Evolutionary conservation across 495 filamentous ascomycete species (phyloP).

Genomic region (Chaetomium tenue): DNA sequence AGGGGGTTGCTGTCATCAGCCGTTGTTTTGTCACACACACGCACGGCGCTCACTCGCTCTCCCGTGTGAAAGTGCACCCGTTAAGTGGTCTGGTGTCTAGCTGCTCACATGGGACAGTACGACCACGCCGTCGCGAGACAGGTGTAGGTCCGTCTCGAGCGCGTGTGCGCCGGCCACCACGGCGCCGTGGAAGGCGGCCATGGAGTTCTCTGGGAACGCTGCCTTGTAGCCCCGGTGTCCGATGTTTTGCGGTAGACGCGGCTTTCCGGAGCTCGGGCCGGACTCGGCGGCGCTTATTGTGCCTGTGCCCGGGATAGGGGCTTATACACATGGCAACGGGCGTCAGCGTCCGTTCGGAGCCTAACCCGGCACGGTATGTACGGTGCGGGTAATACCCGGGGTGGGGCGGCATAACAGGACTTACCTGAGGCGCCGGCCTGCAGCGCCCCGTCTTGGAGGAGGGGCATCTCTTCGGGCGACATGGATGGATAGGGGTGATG

Average conservation of each 20-base stretch:
- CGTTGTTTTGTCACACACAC: not conserved
- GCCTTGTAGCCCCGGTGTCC: constrained; percentile 84
- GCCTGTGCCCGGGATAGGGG: not conserved
- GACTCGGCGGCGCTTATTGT: not conserved
- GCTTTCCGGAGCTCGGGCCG: not conserved
- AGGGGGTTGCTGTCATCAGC: not conserved
- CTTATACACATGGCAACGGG: not conserved
- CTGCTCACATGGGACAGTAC: constrained; percentile 81
- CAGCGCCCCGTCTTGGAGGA: not conserved
- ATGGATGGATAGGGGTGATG: constrained; percentile 2
- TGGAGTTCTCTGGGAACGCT: constrained; percentile 79
- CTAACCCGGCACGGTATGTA: not conserved
- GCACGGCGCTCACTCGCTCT: too few species aligned
- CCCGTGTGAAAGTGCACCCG: too few species aligned
- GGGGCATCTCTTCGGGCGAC: constrained; percentile 8
- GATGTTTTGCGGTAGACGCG: constrained; percentile 50
- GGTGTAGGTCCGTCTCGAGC: constrained; percentile 83
- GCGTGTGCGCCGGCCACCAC: constrained; percentile 72
- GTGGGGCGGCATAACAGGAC: not conserved
- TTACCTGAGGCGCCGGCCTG: not conserved
- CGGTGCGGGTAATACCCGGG: not conserved
- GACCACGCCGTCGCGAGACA: constrained; percentile 78
- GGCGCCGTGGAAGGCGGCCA: constrained; percentile 72
- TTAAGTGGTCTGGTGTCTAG: constrained; percentile 39
- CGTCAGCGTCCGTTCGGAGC: not conserved